These are phyloP conservation scores for Didymella segeticola DNA, from an alignment of 2,329 filamentous ascomycete genomes.

Conservation along the genomic window DNA sequence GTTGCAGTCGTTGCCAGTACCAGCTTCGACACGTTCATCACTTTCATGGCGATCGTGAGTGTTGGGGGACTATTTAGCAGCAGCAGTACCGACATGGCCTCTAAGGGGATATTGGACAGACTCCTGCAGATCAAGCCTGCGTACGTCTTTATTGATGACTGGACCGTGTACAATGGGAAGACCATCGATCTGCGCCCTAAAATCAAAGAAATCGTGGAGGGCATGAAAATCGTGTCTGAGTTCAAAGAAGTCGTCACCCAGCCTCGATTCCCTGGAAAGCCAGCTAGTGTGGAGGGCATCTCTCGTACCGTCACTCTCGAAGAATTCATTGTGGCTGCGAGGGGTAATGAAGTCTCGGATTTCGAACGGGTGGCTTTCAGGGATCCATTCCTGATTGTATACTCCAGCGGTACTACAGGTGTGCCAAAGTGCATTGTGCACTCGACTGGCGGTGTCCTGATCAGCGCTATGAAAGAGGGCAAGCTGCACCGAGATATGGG, in stretches of 20 bases:
- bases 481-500: constrained; percentile 58
- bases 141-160: constrained; percentile 85
- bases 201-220: constrained; percentile 70
- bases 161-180: constrained; percentile 80
- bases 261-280: constrained; percentile 65
- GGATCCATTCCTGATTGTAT: constrained; percentile 80
- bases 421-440: constrained; percentile 88
- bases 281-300: constrained; percentile 65
- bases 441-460: constrained; percentile 68
- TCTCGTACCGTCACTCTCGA: constrained; percentile 55
- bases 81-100: constrained; percentile 83
- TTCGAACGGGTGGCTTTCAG: constrained; percentile 71
- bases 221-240: constrained; percentile 65
- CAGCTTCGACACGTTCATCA: constrained; percentile 73
- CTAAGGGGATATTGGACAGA: constrained; percentile 76
- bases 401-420: constrained; percentile 81
- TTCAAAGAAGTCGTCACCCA: constrained; percentile 72
- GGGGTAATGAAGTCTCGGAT: constrained; percentile 50
- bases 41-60: constrained; percentile 73
- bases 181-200: constrained; percentile 74
- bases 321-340: constrained; percentile 50
- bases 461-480: constrained; percentile 68
- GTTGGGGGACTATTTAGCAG: constrained; percentile 78
- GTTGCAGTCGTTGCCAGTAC: constrained; percentile 79
- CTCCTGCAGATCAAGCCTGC: constrained; percentile 76